phyloP scores from a whole-genome alignment of 306 rosid species.

The Malus sylvestris region DNA sequence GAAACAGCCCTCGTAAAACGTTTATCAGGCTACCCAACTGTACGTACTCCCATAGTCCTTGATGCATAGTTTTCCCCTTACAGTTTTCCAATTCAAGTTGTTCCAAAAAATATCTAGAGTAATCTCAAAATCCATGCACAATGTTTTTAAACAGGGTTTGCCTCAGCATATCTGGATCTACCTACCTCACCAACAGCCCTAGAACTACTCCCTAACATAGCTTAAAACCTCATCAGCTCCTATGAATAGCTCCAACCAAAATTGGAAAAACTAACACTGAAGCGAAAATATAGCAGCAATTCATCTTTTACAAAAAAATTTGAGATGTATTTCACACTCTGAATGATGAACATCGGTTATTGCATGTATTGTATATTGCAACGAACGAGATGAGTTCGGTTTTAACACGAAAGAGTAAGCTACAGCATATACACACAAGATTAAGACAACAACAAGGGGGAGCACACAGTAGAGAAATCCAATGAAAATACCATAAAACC shows the following conservation, averaged over 20 bases:
- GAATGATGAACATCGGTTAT: background rate
- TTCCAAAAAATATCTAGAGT: background rate
- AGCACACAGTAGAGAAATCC: background rate
- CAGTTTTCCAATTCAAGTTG: background rate
- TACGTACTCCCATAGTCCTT: background rate
- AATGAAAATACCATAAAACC: background rate
- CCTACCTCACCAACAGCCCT: background rate
- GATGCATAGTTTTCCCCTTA: background rate
- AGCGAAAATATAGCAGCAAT: background rate
- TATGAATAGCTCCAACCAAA: background rate
- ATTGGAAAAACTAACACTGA: background rate
- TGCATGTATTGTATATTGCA: background rate
- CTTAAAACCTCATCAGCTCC: background rate
- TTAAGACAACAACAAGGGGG: background rate
- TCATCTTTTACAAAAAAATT: background rate
- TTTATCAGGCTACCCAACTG: background rate
- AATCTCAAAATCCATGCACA: background rate
- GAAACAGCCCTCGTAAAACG: background rate
- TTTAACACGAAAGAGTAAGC: background rate
- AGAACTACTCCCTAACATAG: background rate
- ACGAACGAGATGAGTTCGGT: background rate
- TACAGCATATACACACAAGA: background rate
- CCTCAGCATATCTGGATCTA: background rate
- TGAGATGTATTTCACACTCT: background rate
- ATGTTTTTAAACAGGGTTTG: background rate